Evolutionary conservation across 768 basidiomycete genomes (phyloP).

Genomic region (Hemileccinum impolitum): DNA sequence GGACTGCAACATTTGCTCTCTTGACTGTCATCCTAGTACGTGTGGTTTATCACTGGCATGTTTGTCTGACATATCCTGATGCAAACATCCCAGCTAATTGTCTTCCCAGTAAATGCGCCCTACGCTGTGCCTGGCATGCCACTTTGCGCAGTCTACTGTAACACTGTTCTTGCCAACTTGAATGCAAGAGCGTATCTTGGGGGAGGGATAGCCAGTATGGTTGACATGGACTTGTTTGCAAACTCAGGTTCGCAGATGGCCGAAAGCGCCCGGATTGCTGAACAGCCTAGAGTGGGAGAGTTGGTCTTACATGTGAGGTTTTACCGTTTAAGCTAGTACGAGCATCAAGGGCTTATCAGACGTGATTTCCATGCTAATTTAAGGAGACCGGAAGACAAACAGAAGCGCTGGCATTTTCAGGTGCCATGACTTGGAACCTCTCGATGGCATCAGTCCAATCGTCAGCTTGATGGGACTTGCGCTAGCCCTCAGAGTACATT

Average conservation of each 20-base stretch:
- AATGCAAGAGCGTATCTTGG: background rate
- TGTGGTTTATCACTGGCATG: slow-evolving; percentile 24
- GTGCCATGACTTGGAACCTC: background rate
- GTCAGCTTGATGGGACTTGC: background rate
- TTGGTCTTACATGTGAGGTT: too few species aligned
- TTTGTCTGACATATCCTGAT: too few species aligned
- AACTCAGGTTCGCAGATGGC: too few species aligned
- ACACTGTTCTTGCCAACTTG: background rate
- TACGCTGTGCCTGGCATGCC: background rate
- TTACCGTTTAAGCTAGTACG: background rate
- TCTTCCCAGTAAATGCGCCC: background rate
- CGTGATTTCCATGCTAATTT: background rate
- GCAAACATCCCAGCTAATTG: background rate
- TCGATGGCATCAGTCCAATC: background rate
- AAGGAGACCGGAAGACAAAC: background rate
- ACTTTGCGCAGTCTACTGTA: background rate
- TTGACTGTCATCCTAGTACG: slow-evolving; percentile 40
- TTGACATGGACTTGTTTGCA: background rate
- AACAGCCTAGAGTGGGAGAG: too few species aligned
- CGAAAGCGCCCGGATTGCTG: too few species aligned
- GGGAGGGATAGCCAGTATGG: background rate
- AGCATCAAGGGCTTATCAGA: background rate
- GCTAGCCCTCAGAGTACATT: too few species aligned
- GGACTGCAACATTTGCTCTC: slow-evolving; percentile 48
- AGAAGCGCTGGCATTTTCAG: background rate